Evolutionary conservation across 2,329 filamentous ascomycete genomes (phyloP), one percentile per base, ranked within the genome.

Genomic region (Aschersonia sp.): DNA sequence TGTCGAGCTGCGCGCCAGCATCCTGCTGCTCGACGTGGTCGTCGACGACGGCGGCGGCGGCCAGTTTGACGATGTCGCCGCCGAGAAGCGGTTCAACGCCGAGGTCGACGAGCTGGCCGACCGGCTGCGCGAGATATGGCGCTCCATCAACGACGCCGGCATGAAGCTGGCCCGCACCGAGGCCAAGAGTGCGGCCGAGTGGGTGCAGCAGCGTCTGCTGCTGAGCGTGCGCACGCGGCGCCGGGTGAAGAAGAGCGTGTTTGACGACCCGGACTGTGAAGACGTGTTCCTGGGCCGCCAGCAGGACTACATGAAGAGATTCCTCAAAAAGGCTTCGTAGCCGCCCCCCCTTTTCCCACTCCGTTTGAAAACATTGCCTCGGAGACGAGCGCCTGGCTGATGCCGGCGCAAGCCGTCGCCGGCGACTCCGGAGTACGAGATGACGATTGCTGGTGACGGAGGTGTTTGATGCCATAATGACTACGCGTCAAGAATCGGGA

Each of bases 181-280:
- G 57, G 79, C 84, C 10, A 95, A 94, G 63, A 79, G 80, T 47
- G 72, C 74, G 9, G 70, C 94, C 40, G 84, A 94, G 56, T 74
- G 80, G 49, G 66, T 95, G n/a, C 74, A 81, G 49, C 79, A 84
- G 56, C 77, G 89, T 48, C 69, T 95, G 11, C 66, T 79, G 44
- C 80, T 83, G 59, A 74, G 77, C 3, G 81, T 90, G 44, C 73
- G 87, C 45, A 84, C 84, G 9, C 76, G 74, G 54, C 71, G 69
- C 43, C 72, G 67, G 45, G 69, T 69, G 9, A 77, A 73, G 56
- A 69, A 68, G 49, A 73, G 67, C 53, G 69, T 77, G 5, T 77
- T 74, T 53, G 70, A 71, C 31, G 30, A 64, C 4, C 56, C 50
- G 4, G 51, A 50, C 44, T 62, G 50, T 54, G 61, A 70, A 46